Evolutionary conservation across 768 basidiomycete species (phyloP).

Genomic region (Coprinopsis marcescibilis): DNA sequence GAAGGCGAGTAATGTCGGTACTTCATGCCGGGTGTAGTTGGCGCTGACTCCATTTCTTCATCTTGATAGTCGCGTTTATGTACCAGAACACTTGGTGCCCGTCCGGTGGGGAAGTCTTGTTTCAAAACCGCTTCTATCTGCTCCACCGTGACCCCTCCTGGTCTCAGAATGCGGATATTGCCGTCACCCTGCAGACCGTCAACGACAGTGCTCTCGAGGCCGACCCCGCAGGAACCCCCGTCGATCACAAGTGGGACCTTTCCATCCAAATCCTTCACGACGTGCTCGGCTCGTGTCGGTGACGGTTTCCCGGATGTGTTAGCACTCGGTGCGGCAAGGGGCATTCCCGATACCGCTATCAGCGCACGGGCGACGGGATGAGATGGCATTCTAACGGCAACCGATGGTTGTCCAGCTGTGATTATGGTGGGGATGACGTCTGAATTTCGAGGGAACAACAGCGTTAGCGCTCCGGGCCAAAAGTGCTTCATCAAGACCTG

Average conservation of each 20-base stretch:
- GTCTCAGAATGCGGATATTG: constrained; percentile 74
- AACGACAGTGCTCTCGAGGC: constrained; percentile 93
- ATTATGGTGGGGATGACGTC: constrained; percentile 62
- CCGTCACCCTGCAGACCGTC: constrained; percentile 79
- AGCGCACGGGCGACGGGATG: constrained; percentile 90
- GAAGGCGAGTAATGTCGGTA: constrained; percentile 95
- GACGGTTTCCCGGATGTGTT: constrained; percentile 93
- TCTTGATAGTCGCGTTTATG: constrained; percentile 76
- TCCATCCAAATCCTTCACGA: constrained; percentile 68
- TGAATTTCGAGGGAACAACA: constrained; percentile 78
- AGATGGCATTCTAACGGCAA: constrained; percentile 91
- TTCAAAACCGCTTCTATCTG: constrained; percentile 62
- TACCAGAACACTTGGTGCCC: constrained; percentile 61
- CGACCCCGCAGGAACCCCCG: constrained; percentile 87
- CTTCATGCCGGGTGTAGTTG: constrained; percentile 98
- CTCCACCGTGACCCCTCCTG: constrained; percentile 91
- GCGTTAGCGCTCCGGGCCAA: constrained; percentile 93
- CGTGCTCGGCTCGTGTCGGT: constrained; percentile 87
- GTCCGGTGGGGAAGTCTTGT: constrained; percentile 27
- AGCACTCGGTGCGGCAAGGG: constrained; percentile 92
- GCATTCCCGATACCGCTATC: constrained; percentile 66
- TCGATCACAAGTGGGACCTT: constrained; percentile 79
- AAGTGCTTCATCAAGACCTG: constrained; percentile 70
- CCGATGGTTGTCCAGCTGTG: constrained; percentile 73
- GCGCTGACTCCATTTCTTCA: constrained; percentile 62